phyloP scores from a whole-genome alignment of 2,329 filamentous ascomycete genomes.

The Hypoxylon sp. region DNA sequence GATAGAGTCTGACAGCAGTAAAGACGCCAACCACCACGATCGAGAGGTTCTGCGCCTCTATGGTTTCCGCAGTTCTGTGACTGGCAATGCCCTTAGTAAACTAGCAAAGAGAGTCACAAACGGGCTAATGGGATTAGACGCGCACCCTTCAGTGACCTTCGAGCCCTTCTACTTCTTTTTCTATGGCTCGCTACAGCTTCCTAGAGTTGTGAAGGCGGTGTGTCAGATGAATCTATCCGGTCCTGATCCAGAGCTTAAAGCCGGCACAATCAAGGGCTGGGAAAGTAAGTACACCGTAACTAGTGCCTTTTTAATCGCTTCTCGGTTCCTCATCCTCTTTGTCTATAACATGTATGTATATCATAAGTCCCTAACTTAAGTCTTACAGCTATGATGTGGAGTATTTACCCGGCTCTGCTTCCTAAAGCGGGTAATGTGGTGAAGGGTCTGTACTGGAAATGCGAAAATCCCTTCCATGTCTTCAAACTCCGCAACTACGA shows the following conservation, averaged over 20 bases:
- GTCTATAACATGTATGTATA: background rate
- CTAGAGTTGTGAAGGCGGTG: slow-evolving; percentile 11
- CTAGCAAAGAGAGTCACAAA: slow-evolving; percentile 12
- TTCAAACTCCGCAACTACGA: slow-evolving; percentile 37
- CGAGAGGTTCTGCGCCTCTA: slow-evolving; percentile 35
- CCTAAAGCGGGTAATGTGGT: slow-evolving; percentile 34
- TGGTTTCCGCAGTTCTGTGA: slow-evolving; percentile 37
- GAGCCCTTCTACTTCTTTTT: slow-evolving; percentile 52
- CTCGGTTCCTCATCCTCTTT: background rate
- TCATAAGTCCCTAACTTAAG: slow-evolving; percentile 12
- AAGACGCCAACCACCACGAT: background rate
- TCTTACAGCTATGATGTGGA: slow-evolving; percentile 40
- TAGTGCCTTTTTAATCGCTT: background rate
- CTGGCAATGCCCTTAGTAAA: slow-evolving; percentile 15
- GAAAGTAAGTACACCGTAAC: slow-evolving; percentile 27
- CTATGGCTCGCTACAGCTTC: slow-evolving; percentile 48
- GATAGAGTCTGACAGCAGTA: background rate
- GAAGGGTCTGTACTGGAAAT: slow-evolving; percentile 45
- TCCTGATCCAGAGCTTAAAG: background rate
- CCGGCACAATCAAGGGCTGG: slow-evolving; percentile 44
- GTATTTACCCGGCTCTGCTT: slow-evolving; percentile 42
- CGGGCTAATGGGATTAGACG: too few relatives aligned
- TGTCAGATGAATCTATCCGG: slow-evolving; percentile 5
- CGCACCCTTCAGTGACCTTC: slow-evolving; percentile 31
- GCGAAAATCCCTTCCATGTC: slow-evolving; percentile 39